Conservation (phyloP, 345 rosid species). For the Bretschneidera sinensis region DNA sequence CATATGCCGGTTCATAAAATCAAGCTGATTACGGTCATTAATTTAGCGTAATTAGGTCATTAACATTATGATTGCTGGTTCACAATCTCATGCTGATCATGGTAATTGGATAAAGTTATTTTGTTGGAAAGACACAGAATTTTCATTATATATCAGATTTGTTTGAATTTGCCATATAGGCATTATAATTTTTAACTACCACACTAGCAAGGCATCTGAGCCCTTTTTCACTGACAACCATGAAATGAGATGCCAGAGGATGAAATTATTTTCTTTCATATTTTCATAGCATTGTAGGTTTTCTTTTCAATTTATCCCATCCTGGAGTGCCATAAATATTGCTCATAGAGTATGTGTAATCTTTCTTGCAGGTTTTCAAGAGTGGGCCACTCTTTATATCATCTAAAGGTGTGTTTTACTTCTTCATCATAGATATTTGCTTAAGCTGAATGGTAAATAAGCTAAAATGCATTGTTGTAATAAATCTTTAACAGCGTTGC, state of each 20-base stretch:
- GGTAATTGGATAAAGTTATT: background rate
- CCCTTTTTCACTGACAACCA: too few relatives aligned
- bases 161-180: too few relatives aligned
- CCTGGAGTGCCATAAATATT: background rate
- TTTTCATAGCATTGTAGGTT: too few relatives aligned
- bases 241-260: too few relatives aligned
- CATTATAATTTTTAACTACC: background rate
- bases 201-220: too few relatives aligned
- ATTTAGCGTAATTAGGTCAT: too few relatives aligned
- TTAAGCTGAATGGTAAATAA: background rate
- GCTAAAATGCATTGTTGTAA: background rate
- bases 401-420: slow-evolving; percentile 58
- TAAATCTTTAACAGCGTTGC: background rate
- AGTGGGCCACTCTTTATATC: slow-evolving; percentile 79
- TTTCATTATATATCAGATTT: background rate
- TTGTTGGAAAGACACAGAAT: background rate
- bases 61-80: too few relatives aligned
- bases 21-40: too few relatives aligned
- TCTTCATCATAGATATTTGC: slow-evolving; percentile 5
- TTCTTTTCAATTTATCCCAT: background rate
- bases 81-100: background rate
- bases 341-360: background rate
- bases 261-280: too few relatives aligned
- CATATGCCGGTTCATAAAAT: too few relatives aligned
- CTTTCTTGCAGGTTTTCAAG: slow-evolving; percentile 65